These are phyloP conservation scores for Dioszegia hungarica DNA, from an alignment of 768 basidiomycete genomes.

Conservation along the genomic window DNA sequence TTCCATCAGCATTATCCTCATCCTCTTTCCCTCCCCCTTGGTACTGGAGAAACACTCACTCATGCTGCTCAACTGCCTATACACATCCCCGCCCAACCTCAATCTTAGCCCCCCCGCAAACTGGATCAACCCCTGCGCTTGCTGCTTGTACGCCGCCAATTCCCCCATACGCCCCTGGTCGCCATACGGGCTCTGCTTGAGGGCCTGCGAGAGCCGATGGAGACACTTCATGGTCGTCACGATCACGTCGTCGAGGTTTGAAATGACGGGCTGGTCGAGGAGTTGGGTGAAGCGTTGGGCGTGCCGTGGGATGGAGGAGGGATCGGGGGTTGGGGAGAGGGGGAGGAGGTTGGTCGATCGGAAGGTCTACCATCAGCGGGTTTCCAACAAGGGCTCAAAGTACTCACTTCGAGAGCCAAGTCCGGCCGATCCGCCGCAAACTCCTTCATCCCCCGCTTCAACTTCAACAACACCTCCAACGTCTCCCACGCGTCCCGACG, in stretches of 20 bases:
- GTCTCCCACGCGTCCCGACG: slow-evolving; percentile 63
- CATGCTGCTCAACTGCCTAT: slow-evolving; percentile 20
- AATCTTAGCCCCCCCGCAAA: slow-evolving; percentile 34
- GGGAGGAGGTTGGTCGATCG: slow-evolving; percentile 84
- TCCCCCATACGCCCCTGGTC: slow-evolving; percentile 59
- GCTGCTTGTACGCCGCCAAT: slow-evolving; percentile 58
- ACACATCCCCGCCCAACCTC: slow-evolving; percentile 33
- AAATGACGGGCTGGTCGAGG: slow-evolving; percentile 67
- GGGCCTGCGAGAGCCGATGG: slow-evolving; percentile 69
- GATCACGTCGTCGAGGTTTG: slow-evolving; percentile 82
- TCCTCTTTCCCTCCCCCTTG: too few species aligned
- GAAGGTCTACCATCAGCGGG: slow-evolving; percentile 60
- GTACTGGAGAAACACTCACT: slow-evolving; percentile 13
- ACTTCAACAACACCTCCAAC: slow-evolving; percentile 60
- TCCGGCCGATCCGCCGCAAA: slow-evolving; percentile 70
- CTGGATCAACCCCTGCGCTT: slow-evolving; percentile 21
- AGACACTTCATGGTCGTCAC: slow-evolving; percentile 89
- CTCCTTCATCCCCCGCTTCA: slow-evolving; percentile 73
- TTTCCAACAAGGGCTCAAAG: background rate
- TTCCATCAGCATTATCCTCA: background rate
- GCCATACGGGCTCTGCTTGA: slow-evolving; percentile 65
- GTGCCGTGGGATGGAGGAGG: slow-evolving; percentile 73
- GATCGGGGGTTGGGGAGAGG: slow-evolving; percentile 63
- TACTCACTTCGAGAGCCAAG: slow-evolving; percentile 69
- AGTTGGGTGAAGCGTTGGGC: slow-evolving; percentile 89